Percentiles rank a stretch among this genome's conserved stretches.
Evolutionary conservation across 2,329 filamentous ascomycete genomes (phyloP).

Genomic region (Fusarium graminum): DNA sequence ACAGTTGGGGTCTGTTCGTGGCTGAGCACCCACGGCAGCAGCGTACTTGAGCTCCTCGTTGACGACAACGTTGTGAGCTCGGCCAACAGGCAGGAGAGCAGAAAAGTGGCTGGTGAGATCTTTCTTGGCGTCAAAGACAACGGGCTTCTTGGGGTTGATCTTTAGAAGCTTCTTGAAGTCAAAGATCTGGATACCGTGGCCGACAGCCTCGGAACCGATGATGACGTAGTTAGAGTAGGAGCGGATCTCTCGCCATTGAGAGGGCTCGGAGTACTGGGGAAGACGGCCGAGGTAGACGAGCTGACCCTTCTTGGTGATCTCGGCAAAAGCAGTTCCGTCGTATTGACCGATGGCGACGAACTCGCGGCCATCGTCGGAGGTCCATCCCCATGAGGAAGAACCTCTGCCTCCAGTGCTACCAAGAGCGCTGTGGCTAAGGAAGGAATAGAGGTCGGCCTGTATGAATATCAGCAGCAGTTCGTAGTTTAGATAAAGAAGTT

Average conservation of each 20-base stretch:
- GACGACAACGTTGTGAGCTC: conserved; percentile 66
- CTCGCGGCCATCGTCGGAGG: conserved; percentile 61
- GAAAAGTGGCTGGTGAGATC: conserved; percentile 56
- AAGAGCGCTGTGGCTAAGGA: conserved; percentile 66
- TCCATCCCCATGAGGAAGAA: conserved; percentile 62
- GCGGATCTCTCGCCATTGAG: conserved; percentile 59
- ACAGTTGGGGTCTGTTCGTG: conserved; percentile 57
- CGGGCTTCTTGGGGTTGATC: conserved; percentile 57
- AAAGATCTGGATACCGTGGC: conserved; percentile 74
- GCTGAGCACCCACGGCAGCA: conserved; percentile 59
- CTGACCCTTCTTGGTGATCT: conserved; percentile 59
- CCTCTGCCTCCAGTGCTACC: conserved; percentile 58
- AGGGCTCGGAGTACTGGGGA: conserved; percentile 56
- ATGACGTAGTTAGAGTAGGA: conserved; percentile 55
- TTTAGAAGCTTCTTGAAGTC: conserved; percentile 68
- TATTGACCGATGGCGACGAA: conserved; percentile 63
- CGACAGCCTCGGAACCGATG: conserved; percentile 59
- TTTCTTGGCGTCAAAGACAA: conserved; percentile 51
- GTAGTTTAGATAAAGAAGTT: fast-evolving
- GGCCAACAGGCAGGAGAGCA: conserved; percentile 54
- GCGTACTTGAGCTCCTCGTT: conserved; percentile 62
- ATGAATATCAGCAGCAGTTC: fast-evolving
- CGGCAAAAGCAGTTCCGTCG: conserved; percentile 65
- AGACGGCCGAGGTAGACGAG: conserved; percentile 63
- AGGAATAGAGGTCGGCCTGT: conserved; percentile 65